Evolutionary conservation across 1,284 basidiomycete species (phyloP).

Genomic region (Fomitopsis palustris): DNA sequence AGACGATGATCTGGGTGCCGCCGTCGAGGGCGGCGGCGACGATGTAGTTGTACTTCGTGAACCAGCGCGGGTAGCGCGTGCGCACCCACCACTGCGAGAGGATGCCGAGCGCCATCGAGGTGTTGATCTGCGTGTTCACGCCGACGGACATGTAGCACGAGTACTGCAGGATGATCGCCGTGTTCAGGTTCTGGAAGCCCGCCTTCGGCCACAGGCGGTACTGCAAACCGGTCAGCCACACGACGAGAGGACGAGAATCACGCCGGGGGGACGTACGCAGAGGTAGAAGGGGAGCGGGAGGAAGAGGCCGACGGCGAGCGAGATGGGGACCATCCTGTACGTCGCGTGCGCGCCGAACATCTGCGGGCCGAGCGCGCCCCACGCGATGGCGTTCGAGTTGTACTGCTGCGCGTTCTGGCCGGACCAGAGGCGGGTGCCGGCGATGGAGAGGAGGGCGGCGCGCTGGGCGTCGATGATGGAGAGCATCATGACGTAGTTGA

Average conservation of each 20-base stretch:
- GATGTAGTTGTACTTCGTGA: conserved; percentile 53
- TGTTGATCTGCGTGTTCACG: conserved; percentile 48
- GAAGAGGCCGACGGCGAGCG: conserved; percentile 46
- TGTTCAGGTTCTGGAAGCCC: conserved; percentile 44
- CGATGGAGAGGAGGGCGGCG: conserved; percentile 28
- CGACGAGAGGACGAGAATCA: conserved; percentile 38
- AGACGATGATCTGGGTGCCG: conserved; percentile 29
- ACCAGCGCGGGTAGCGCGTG: conserved; percentile 42
- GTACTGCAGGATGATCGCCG: conserved; percentile 37
- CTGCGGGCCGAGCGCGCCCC: conserved; percentile 53
- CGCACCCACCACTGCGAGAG: conserved; percentile 52
- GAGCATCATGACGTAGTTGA: conserved; percentile 43
- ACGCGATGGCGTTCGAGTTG: conserved; percentile 51
- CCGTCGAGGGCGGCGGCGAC: conserved; percentile 29
- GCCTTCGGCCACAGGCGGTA: conserved; percentile 45
- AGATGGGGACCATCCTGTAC: conserved; percentile 52
- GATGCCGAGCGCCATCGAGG: conserved; percentile 46
- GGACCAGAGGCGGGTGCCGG: conserved; percentile 39
- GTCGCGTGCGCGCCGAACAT: conserved; percentile 46
- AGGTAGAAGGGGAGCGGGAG: conserved; percentile 50
- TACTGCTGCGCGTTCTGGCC: conserved; percentile 51
- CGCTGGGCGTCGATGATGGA: conserved; percentile 39
- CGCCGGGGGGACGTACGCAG: conserved; percentile 41
- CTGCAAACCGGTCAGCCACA: conserved; percentile 22
- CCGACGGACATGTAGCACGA: conserved; percentile 29